Percentiles rank a stretch among this genome's conserved stretches.
Conservation (phyloP, 2,329 filamentous ascomycete genomes). For the Fusarium devonianum region DNA sequence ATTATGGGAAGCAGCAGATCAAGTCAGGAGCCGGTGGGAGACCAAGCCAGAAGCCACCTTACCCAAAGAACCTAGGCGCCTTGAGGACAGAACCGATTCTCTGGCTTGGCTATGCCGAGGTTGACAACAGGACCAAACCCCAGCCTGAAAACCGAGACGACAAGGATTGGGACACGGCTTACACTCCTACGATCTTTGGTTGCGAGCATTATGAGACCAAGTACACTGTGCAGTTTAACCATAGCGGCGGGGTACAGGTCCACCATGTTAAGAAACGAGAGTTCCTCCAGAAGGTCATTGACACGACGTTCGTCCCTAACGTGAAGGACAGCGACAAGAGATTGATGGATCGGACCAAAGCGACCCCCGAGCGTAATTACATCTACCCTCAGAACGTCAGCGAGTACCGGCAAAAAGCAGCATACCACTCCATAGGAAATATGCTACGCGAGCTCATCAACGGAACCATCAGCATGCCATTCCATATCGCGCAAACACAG, state of each 20-base stretch:
- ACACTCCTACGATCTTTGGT: slow-evolving; percentile 39
- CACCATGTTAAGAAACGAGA: slow-evolving; percentile 27
- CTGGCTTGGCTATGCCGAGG: slow-evolving; percentile 38
- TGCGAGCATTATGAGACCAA: slow-evolving; percentile 37
- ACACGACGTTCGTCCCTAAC: slow-evolving; percentile 28
- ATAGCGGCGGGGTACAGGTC: slow-evolving; percentile 30
- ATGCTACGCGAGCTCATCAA: slow-evolving; percentile 31
- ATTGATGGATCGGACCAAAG: slow-evolving; percentile 30
- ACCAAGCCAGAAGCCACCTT: slow-evolving; percentile 25
- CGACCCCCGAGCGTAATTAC: slow-evolving; percentile 31
- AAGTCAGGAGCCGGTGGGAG: slow-evolving; percentile 10
- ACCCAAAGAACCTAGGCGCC: slow-evolving; percentile 32
- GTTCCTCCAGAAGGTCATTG: slow-evolving; percentile 27
- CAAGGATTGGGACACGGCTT: slow-evolving; percentile 33
- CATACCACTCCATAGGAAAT: slow-evolving; percentile 35
- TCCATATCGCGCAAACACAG: slow-evolving; percentile 26
- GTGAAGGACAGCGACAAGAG: slow-evolving; percentile 25
- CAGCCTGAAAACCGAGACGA: slow-evolving; percentile 18
- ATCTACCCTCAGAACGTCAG: slow-evolving; percentile 24
- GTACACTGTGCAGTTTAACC: slow-evolving; percentile 37
- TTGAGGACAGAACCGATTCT: slow-evolving; percentile 38
- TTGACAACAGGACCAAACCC: slow-evolving; percentile 24
- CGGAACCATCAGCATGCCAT: slow-evolving; percentile 37
- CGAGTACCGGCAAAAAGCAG: slow-evolving; percentile 32
- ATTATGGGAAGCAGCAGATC: slow-evolving; percentile 32